These are phyloP conservation scores for Xylaria intraflava DNA, from an alignment of 495 filamentous ascomycete species.

Conservation along the genomic window DNA sequence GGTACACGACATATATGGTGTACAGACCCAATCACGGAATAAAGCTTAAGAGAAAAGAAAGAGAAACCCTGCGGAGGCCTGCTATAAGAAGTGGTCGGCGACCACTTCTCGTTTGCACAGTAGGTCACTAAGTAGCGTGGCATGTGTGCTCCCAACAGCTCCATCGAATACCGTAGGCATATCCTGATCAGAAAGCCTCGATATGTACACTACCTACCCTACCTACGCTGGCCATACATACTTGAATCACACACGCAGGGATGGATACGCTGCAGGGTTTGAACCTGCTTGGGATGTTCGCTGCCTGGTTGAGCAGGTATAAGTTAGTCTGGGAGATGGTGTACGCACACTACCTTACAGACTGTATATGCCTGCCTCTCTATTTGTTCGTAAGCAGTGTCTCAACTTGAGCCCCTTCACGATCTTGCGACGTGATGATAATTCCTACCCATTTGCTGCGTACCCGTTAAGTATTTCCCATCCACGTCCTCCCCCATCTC, in stretches of 20 bases:
- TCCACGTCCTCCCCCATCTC: not conserved
- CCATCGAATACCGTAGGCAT: not conserved
- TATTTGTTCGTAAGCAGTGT: no score
- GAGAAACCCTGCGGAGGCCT: conserved; percentile 1
- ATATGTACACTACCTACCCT: no score
- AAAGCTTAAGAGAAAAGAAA: not conserved
- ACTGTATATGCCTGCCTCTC: no score
- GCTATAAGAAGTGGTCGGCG: conserved; percentile 6
- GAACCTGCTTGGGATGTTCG: not conserved
- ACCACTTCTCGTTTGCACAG: conserved; percentile 2
- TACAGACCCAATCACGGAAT: not conserved
- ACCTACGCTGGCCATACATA: no score
- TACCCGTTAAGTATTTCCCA: no score
- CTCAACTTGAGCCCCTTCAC: no score
- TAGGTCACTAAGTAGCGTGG: not conserved
- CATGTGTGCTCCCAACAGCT: not conserved
- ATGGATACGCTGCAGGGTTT: conserved; percentile 11
- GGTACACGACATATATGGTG: not conserved
- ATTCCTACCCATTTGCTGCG: no score
- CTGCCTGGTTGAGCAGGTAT: no score
- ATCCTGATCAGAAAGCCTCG: no score
- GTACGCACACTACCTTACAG: no score
- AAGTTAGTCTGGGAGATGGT: no score
- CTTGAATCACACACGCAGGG: conserved; percentile 11
- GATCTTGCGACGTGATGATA: no score